Evolutionary conservation across 1,284 basidiomycete genomes (phyloP), one percentile per base, ranked within the genome.

Genomic region (Schizophyllum amplum): DNA sequence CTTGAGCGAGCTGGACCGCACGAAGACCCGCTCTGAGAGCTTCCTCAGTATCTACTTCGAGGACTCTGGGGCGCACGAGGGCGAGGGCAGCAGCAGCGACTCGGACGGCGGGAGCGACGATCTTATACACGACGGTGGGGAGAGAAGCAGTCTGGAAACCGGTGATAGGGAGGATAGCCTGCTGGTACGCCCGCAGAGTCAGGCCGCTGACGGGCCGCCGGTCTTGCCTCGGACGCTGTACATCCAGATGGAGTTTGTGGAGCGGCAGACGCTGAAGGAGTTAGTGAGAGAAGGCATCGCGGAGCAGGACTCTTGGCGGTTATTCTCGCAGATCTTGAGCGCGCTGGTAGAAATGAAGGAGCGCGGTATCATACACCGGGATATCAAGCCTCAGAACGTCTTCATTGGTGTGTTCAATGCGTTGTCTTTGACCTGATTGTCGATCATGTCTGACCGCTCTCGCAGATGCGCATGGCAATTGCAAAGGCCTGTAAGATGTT

Each of bases 221-320:
- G 64, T 42, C 56, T 50, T 15, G 47, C 52, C 20, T 24, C 75
- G 89, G 60, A 89, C 84, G 22, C 72, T 94, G 25, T 94, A 93
- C 67, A 94, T 95, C 57, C 92, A 95, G 68, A 95, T 95, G 92
- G 92, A 87, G 74, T 94, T 87, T 67, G 92, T 93, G n/a, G 91
- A 86, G 71, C 81, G 84, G 47, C 92, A 92, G 68, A 93, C 90
- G 0, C 67, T 93, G 63, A 84, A 82, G 69, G 90, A 92, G 78
- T 89, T 84, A 25, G 85, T 96, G 51, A 84, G 86, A 17, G 87
- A 92, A 62, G 90, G 89, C 0, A 72, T 96, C 2, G 77, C 79
- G 0, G 91, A 93, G 69, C 84, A 92, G 51, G 92, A 96, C 61
- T 85, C 86, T 0, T 98, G 95, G 95, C 75, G 90, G 24, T 74